Conservation (phyloP, 176 grass and related monocot species). For the Miscanthus lutarioriparius region DNA sequence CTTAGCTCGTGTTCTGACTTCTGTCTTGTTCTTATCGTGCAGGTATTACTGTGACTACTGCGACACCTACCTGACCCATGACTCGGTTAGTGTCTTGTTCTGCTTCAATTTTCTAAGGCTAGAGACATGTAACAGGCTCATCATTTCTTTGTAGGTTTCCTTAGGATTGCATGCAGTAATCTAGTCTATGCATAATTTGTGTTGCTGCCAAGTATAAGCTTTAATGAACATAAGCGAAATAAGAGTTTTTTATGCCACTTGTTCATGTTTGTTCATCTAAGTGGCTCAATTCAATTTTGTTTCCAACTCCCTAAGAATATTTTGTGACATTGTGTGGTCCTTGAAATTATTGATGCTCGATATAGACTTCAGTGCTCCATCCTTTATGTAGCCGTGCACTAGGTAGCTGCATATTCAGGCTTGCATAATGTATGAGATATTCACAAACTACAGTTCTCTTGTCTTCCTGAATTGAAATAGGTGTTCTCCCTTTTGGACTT, state of each 20-base stretch:
- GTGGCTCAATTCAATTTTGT: slow-evolving; percentile 6
- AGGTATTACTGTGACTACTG: slow-evolving; percentile 99
- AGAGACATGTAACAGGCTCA: not conserved
- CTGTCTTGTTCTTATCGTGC: slow-evolving; percentile 32
- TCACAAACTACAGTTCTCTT: not conserved
- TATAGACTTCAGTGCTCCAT: not conserved
- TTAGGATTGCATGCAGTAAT: not conserved
- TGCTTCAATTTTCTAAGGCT: not conserved
- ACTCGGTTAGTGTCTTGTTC: slow-evolving; percentile 61
- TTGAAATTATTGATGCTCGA: not conserved
- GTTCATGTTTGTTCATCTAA: not conserved
- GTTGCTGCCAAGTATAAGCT: not conserved
- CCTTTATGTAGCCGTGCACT: not conserved
- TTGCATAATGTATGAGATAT: not conserved
- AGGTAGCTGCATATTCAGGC: slow-evolving; percentile 1
- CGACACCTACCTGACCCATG: slow-evolving; percentile 95
- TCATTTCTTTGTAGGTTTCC: not conserved
- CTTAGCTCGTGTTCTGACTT: not conserved
- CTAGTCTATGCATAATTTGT: not conserved
- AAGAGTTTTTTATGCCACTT: not conserved
- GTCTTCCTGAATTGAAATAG: not conserved
- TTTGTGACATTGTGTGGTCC: not conserved
- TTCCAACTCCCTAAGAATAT: not conserved
- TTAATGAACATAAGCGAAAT: not conserved
- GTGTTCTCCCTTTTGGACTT: not conserved